Base-by-base conservation (phyloP, 2,329 filamentous ascomycete genomes). In the Exserohilum turcica region DNA sequence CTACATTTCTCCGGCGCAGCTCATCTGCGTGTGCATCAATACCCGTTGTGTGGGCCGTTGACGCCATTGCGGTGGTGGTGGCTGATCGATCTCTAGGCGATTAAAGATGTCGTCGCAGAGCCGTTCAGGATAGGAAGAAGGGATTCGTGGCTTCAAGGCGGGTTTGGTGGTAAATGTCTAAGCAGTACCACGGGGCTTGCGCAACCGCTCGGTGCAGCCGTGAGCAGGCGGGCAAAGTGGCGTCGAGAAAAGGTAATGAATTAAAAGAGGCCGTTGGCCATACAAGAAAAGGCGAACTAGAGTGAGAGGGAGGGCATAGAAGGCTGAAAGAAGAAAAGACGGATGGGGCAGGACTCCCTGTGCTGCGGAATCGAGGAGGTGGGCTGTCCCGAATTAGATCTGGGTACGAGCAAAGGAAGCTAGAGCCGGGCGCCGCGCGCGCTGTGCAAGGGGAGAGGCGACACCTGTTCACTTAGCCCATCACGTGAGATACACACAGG, bases 1-100 rank as follows among this genome's bases (percentile, higher is more conserved):
- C 63, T 16, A 77, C 74, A 68, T 77, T 78, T 67, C 78, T 77
- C 63, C 75, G 77, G 67, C 77, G 72, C 63, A 79, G 66, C 61
- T 77, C 77, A 37, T 78, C 77, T 43, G 71, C 61, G 52, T 76
- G 75, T 39, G 65, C 64, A 53, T 80, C 74, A 5, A 71, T 67
- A 58, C 77, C 78, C 5, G 77, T 77, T 49, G 72, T 60, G 48
- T 57, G 67, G 52, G 65, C 67, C n/a, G 61, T 48, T 43, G 66
- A 53, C 42, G 67, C 61, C 72, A 74, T 74, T 48, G 21, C 69
- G 35, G 43, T 46, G 39, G n/a, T n/a, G 24, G 33, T 31, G 18
- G 31, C 35, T 38, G 6, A 5, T 35, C 29, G 13, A 6, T 29
- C 15, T 43, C 16, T 12, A 13, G 27, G 27, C 29, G 46, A 38